Conservation (phyloP, 23 red algal species). For the Agarophyton chilense region DNA sequence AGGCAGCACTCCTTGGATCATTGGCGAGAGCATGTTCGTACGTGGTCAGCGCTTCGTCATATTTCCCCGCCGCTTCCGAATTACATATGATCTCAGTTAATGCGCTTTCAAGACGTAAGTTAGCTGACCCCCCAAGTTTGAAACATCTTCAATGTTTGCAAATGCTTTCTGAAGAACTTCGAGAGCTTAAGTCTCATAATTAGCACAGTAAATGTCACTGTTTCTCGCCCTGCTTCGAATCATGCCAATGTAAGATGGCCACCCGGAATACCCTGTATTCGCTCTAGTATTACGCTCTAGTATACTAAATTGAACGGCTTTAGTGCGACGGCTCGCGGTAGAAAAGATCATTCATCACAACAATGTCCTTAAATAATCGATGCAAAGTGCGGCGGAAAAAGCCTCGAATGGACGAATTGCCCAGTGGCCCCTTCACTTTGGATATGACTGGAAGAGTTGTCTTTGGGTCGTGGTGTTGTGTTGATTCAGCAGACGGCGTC, state of each 20-base stretch:
- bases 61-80: slow-evolving; percentile 68
- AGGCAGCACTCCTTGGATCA: not conserved
- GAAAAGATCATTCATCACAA: too few species aligned
- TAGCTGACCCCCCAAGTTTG: slow-evolving; percentile 64
- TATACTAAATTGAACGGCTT: too few species aligned
- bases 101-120: slow-evolving; percentile 32
- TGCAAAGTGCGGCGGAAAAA: too few species aligned
- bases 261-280: slow-evolving; percentile 7
- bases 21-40: slow-evolving; percentile 70
- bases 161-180: slow-evolving; percentile 61
- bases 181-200: slow-evolving; percentile 37
- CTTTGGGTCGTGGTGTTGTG: too few species aligned
- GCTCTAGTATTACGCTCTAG: slow-evolving; percentile 29
- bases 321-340: too few species aligned
- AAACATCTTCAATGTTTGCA: slow-evolving; percentile 71
- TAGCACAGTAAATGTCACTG: not conserved
- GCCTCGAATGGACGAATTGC: too few species aligned
- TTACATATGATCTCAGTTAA: slow-evolving; percentile 68
- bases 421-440: too few species aligned
- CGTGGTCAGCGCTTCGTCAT: slow-evolving; percentile 68
- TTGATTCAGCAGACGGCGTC: too few species aligned
- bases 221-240: slow-evolving; percentile 7
- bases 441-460: too few species aligned
- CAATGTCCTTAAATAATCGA: too few species aligned
- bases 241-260: slow-evolving; percentile 48